Conservation (phyloP, 2,329 filamentous ascomycete genomes). For the Fusarium pininemorale region DNA sequence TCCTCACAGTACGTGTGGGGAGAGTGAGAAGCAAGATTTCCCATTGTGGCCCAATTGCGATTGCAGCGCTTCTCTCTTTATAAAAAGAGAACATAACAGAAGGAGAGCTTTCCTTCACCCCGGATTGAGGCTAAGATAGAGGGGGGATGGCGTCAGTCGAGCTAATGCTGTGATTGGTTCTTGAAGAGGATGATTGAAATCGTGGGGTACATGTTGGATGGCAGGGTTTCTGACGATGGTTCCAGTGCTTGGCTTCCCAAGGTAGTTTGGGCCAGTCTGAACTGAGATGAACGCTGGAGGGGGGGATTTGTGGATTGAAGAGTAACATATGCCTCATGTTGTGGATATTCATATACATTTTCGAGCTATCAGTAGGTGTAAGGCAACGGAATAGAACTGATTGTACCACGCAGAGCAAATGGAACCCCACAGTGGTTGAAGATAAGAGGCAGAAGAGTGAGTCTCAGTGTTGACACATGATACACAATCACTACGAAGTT, state of each 20-base stretch:
- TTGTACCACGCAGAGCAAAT: background rate
- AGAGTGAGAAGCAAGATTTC: background rate
- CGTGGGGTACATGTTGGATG: slow-evolving; percentile 18
- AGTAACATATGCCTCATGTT: slow-evolving; percentile 5
- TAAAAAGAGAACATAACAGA: background rate
- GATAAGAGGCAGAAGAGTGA: background rate
- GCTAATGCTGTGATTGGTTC: slow-evolving; percentile 9
- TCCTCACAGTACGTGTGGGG: slow-evolving; percentile 3
- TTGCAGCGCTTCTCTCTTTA: slow-evolving; percentile 1
- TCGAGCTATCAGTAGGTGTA: background rate
- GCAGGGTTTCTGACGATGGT: background rate
- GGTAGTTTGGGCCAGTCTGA: background rate
- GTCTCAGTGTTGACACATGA: background rate
- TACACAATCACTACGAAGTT: background rate
- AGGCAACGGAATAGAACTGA: background rate
- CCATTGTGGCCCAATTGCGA: background rate
- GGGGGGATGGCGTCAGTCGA: slow-evolving; percentile 2
- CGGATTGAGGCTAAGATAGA: slow-evolving; percentile 1
- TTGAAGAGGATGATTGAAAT: background rate
- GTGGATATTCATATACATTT: background rate
- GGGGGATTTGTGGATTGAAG: background rate
- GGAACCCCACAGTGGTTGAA: background rate
- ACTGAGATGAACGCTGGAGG: background rate
- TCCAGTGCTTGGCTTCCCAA: background rate
- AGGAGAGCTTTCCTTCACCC: background rate